Base-by-base conservation (phyloP, 768 basidiomycete species). In the Leucosporidium creatinivorum region DNA sequence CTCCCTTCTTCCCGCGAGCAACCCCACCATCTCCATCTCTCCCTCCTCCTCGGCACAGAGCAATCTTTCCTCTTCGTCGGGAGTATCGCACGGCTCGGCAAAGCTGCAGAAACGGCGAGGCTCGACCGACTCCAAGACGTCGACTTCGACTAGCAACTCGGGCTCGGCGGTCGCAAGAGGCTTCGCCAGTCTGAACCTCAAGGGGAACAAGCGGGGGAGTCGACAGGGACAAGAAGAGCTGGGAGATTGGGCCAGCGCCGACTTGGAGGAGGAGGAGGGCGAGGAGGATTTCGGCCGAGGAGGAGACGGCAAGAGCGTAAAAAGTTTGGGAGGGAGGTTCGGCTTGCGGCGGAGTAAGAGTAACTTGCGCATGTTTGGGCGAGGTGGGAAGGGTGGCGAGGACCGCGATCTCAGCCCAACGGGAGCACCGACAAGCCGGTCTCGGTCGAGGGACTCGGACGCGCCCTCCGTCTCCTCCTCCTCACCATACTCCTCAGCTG, bases 221-320 rank as follows among this genome's bases (percentile, higher is more conserved):
- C 44, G 47, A 19, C 19, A 26, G n/a, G 44, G 49, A 6, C 49
- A 62, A 21, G 56, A 51, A 15, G 56, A 51, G 33, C 54, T 58
- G 23, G 66, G 62, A 23, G 65, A 63, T 23, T 70, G 69, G 69
- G 62, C 69, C 10, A 55, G 23, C 8, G 58, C 65, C 1, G 58
- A 64, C 7, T 26, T 70, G 18, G 62, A 55, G 3, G 56, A 63
- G 21, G 69, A 52, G 28, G 62, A 56, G 58, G 65, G 7, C 7
- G 62, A n/a, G 48, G 60, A 54, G 18, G 61, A 65, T n/a, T 5
- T 49, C 57, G 23, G 47, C 62, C 3, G 58, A 8, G 44, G 58
- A 25, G 15, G 28, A 48, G 25, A 12, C 15, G 25, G 39, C 39
- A 48, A 47, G 33, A n/a, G 23, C 23, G 21, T 36, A 3, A 21